Conservation (phyloP, 2,329 filamentous ascomycete species). For the Penicillium hordei region DNA sequence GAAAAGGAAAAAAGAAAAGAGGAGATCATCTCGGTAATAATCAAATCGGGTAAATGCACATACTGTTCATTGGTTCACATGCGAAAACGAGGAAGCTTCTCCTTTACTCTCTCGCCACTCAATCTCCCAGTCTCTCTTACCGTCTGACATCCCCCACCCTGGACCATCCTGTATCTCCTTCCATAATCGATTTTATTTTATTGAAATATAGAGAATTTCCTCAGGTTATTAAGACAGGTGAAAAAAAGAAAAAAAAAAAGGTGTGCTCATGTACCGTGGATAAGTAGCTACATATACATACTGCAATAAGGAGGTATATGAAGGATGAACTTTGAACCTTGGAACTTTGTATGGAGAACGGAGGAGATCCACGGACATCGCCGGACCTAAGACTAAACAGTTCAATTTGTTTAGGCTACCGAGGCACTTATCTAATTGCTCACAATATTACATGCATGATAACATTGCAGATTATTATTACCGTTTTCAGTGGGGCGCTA, state of each 20-base stretch:
- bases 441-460: conserved; percentile 4
- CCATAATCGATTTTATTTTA: neutral
- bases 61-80: conserved; percentile 1
- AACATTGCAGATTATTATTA: neutral
- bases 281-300: neutral
- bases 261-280: neutral
- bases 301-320: neutral
- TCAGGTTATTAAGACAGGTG: neutral
- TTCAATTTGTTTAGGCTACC: neutral
- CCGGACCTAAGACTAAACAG: neutral
- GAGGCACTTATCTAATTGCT: neutral
- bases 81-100: conserved; percentile 1
- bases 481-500: neutral
- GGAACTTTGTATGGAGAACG: neutral
- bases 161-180: conserved; percentile 6
- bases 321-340: neutral
- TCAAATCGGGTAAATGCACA: conserved; percentile 28
- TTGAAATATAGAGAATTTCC: neutral
- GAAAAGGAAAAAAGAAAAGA: neutral
- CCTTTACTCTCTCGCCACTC: neutral
- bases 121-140: neutral
- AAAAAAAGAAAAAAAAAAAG: no score
- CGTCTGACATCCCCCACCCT: neutral
- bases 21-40: conserved; percentile 1
- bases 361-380: conserved; percentile 1